Base-by-base conservation (phyloP, 495 filamentous ascomycete species). In the Neurospora pannonica region DNA sequence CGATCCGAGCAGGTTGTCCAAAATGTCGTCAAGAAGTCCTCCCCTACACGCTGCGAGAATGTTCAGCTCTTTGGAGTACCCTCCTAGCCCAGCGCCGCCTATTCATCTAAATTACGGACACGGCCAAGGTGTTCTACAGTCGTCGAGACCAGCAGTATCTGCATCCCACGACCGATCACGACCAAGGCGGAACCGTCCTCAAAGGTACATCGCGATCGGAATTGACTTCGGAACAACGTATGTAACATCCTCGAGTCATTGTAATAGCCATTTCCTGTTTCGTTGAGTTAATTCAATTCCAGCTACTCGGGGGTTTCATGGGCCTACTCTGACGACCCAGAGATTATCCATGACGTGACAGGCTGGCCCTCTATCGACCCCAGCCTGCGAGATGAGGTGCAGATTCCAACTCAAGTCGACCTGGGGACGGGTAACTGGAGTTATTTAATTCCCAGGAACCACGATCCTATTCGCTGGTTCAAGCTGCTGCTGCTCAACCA, bases 161-260 rank as follows among this genome's bases (percentile, higher is more conserved):
- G 42, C 19, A 0, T 46, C 42, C 7, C 7, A n/a, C 5, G 42
- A 46, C 0, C 42, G 19, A 9, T 46, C 42, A 21, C n/a, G n/a
- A n/a, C 43, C 43, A 48, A 48, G 43, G 43, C 43, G 43, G 3
- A 21, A 21, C n/a, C 43, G 43, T 48, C 6, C 42, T n/a, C 42
- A 46, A 9, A 48, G 0, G 60, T 76, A 70, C 31, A 54, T 80
- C 17, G 78, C 78, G 1, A 77, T 80, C 15, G 79, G 79, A 1
- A 80, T 80, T 9, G 79, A 80, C 36, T 80, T 80, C 40, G 79
- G 79, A 43, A 79, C 79, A 3, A 80, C 77, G 79, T 79, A 31
- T 46, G 34, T 36, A 19, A 38, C 10, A 21, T 24, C 2, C 19
- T 48, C 38, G 15, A 0, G 11, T 34, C 19, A 40, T n/a, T 34